These are phyloP conservation scores for Phytophthora cryptogea DNA, from an alignment of 352 stramenopile genomes.

Conservation along the genomic window DNA sequence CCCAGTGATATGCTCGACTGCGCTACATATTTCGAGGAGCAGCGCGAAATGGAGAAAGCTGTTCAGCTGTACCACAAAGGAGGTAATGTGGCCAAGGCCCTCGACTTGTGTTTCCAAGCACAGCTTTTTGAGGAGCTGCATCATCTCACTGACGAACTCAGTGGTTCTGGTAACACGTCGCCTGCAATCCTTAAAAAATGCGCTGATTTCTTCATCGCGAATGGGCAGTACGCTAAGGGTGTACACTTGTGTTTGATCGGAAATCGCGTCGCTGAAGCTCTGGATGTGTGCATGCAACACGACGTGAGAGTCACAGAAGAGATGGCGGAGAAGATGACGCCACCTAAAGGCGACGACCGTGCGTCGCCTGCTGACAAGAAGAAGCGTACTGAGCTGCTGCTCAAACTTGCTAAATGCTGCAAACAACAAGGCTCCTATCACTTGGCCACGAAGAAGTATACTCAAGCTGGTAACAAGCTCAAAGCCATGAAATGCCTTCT, in stretches of 20 bases:
- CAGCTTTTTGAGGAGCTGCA: constrained; percentile 89
- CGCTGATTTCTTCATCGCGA: constrained; percentile 92
- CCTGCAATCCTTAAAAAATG: constrained; percentile 90
- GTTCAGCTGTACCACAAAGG: constrained; percentile 94
- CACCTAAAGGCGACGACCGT: constrained; percentile 73
- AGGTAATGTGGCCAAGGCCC: constrained; percentile 89
- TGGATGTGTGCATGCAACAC: constrained; percentile 91
- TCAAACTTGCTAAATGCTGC: constrained; percentile 92
- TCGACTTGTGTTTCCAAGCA: constrained; percentile 93
- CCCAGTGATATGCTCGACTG: constrained; percentile 89
- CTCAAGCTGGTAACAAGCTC: constrained; percentile 91
- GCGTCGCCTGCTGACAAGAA: constrained; percentile 56
- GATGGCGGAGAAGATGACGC: constrained; percentile 93
- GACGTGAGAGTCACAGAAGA: constrained; percentile 92
- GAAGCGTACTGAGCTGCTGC: constrained; percentile 78
- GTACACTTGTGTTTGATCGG: constrained; percentile 89
- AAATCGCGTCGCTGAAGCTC: constrained; percentile 69
- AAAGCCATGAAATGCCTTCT: constrained; percentile 96
- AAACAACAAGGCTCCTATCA: constrained; percentile 93
- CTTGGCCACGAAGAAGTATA: constrained; percentile 96
- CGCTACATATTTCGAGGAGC: constrained; percentile 91
- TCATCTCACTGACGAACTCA: constrained; percentile 85
- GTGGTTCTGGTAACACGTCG: constrained; percentile 56
- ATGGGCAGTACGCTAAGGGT: constrained; percentile 92
- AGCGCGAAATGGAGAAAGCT: constrained; percentile 93